Conservation (phyloP, 2,329 filamentous ascomycete genomes). For the Saccharata proteae region DNA sequence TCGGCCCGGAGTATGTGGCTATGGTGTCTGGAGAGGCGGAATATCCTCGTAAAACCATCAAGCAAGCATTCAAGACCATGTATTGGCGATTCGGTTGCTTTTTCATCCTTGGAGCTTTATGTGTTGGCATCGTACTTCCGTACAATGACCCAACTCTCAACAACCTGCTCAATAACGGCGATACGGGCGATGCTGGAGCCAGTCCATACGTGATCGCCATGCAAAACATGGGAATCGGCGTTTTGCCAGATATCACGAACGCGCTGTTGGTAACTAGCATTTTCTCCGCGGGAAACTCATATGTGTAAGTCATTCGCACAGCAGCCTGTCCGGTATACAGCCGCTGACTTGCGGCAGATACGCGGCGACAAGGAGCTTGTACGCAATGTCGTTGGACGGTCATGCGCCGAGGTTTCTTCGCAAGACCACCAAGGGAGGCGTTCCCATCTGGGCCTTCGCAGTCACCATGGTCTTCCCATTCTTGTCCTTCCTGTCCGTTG, state of each 20-base stretch:
- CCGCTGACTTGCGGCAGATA: conserved; percentile 2
- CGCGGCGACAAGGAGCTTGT: conserved; percentile 21
- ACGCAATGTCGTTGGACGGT: conserved; percentile 34
- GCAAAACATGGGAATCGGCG: conserved; percentile 21
- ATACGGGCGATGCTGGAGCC: conserved; percentile 6
- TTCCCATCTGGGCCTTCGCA: conserved; percentile 46
- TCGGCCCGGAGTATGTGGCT: conserved; percentile 12
- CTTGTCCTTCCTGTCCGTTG: conserved; percentile 22
- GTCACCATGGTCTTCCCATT: conserved; percentile 32
- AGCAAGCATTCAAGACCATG: conserved; percentile 36
- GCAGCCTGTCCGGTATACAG: too few species aligned
- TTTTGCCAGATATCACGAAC: conserved; percentile 18
- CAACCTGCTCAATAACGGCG: conserved; percentile 22
- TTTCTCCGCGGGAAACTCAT: conserved; percentile 39
- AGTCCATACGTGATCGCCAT: conserved; percentile 19
- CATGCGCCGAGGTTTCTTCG: conserved; percentile 39
- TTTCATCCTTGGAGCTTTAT: conserved; percentile 34
- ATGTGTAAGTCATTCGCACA: conserved; percentile 30
- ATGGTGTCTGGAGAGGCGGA: conserved; percentile 23
- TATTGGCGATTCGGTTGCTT: conserved; percentile 35
- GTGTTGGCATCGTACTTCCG: conserved; percentile 29
- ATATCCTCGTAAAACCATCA: conserved; percentile 25
- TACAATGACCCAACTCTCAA: conserved; percentile 62
- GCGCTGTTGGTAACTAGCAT: conserved; percentile 29
- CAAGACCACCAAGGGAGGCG: conserved; percentile 46